Evolutionary conservation across 768 basidiomycete species (phyloP).

Genomic region (Pleurotus tuoliensis): DNA sequence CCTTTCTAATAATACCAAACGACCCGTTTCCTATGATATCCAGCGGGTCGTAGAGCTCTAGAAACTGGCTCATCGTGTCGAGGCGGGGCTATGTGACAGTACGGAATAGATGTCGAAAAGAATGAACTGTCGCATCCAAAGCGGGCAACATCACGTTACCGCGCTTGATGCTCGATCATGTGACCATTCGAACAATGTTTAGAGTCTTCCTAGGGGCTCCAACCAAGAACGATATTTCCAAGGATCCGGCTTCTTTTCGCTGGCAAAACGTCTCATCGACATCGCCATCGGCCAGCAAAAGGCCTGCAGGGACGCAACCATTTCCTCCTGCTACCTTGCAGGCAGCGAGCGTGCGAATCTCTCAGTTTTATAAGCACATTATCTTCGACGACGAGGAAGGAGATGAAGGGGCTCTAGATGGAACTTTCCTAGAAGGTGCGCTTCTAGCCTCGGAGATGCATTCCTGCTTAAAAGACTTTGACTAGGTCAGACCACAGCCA

Average conservation of each 20-base stretch:
- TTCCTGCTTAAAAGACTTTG: too few species aligned
- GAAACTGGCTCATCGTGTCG: constrained; percentile 34
- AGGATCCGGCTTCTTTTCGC: constrained; percentile 30
- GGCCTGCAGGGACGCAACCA: constrained; percentile 21
- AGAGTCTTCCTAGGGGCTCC: constrained; percentile 38
- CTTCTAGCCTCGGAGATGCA: too few species aligned
- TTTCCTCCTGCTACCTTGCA: constrained; percentile 58
- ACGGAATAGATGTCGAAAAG: background rate
- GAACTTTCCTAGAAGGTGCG: constrained; percentile 6
- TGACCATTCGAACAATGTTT: background rate
- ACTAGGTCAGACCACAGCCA: background rate
- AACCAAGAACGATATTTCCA: constrained; percentile 26
- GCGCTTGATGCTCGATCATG: background rate
- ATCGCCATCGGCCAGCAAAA: background rate
- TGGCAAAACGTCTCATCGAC: constrained; percentile 45
- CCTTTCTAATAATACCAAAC: constrained; percentile 97
- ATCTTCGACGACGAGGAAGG: constrained; percentile 54
- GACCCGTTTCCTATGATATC: constrained; percentile 96
- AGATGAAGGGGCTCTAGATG: constrained; percentile 17
- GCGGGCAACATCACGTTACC: constrained; percentile 6
- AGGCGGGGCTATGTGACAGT: background rate
- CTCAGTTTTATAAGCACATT: constrained; percentile 63
- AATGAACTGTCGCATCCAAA: too few species aligned
- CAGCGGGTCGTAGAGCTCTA: constrained; percentile 81
- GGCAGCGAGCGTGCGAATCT: constrained; percentile 66